Conservation (phyloP, 169 alveolate species). For the Plasmodium cynomolgi region DNA sequence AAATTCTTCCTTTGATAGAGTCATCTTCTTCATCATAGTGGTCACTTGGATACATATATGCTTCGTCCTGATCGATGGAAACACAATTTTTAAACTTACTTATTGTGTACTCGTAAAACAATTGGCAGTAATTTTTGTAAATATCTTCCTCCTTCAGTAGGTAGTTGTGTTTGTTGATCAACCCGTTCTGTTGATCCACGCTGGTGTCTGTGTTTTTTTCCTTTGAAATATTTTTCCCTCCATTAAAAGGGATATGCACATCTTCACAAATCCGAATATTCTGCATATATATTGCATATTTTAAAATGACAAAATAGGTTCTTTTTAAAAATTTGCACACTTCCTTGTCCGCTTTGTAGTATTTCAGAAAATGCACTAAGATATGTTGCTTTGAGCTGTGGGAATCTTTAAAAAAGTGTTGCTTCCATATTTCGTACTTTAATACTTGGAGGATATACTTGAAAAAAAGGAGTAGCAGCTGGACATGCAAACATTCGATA, state of each 20-base stretch:
- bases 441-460: constrained; percentile 38
- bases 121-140: constrained; percentile 51
- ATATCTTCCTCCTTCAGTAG: constrained; percentile 30
- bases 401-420: not conserved
- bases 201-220: not conserved
- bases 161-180: constrained; percentile 42
- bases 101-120: constrained; percentile 49
- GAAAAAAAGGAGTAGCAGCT: constrained; percentile 41
- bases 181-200: not conserved
- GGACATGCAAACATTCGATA: constrained; percentile 63
- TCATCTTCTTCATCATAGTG: constrained; percentile 6
- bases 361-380: constrained; percentile 27
- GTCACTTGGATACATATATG: not conserved
- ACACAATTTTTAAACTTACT: constrained; percentile 11
- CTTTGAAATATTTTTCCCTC: not conserved
- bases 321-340: constrained; percentile 32
- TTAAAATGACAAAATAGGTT: constrained; percentile 39
- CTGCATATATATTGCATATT: constrained; percentile 54
- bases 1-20: not conserved
- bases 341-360: constrained; percentile 40
- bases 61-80: not conserved
- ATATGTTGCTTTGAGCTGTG: not conserved
- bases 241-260: not conserved
- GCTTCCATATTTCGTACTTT: constrained; percentile 14
- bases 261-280: not conserved